phyloP scores from a whole-genome alignment of 2,329 filamentous ascomycete species.

The Grosmannia huntii region DNA sequence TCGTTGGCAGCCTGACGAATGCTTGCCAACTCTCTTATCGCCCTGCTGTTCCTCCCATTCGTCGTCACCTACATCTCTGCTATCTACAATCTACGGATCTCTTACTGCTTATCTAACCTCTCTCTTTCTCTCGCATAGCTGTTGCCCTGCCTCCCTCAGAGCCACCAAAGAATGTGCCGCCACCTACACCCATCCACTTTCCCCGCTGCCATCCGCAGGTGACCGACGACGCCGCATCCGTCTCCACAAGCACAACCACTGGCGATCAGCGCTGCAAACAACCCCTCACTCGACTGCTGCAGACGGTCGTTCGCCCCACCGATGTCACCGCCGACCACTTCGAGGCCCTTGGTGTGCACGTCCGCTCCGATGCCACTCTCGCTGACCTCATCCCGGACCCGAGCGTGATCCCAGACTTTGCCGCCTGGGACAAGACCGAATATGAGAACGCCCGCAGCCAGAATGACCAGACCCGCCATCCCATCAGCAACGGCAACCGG shows the following conservation, averaged over 20 bases:
- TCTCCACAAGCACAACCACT: background rate
- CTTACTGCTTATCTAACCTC: background rate
- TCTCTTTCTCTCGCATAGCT: background rate
- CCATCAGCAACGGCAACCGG: conserved; percentile 37
- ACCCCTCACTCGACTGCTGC: conserved; percentile 37
- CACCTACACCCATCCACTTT: conserved; percentile 40
- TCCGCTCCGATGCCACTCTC: conserved; percentile 35
- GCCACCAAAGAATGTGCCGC: conserved; percentile 38
- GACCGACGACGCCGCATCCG: conserved; percentile 6
- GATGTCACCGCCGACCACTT: conserved; percentile 38
- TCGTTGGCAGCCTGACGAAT: background rate
- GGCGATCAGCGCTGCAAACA: conserved; percentile 1
- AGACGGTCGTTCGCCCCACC: conserved; percentile 38
- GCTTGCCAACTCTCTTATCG: background rate
- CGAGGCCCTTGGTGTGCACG: conserved; percentile 43
- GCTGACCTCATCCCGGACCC: conserved; percentile 41
- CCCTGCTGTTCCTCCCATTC: background rate
- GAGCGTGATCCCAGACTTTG: conserved; percentile 39
- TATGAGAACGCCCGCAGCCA: conserved; percentile 34
- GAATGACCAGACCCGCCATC: conserved; percentile 34
- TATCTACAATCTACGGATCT: no score
- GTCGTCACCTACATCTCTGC: background rate
- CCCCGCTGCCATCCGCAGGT: conserved; percentile 27
- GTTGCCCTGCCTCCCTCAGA: conserved; percentile 13
- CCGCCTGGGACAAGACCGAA: conserved; percentile 35